These are phyloP conservation scores for Allium cepa DNA, from an alignment of 106 monocot genomes.

Conservation along the genomic window DNA sequence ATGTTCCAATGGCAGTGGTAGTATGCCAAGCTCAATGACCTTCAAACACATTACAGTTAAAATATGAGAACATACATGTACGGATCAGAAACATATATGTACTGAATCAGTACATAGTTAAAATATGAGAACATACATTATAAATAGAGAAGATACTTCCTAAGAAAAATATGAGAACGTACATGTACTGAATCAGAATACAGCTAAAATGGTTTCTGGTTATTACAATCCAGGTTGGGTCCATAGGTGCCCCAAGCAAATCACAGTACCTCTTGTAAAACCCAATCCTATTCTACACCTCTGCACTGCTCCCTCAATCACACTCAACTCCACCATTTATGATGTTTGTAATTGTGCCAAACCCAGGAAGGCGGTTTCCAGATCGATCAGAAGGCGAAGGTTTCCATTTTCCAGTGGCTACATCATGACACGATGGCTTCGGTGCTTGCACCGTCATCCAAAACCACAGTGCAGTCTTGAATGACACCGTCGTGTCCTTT, in stretches of 20 bases:
- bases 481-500: conserved; percentile 18
- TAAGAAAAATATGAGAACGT: no score
- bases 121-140: no score
- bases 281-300: conserved; percentile 22
- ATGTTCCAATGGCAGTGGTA: no score
- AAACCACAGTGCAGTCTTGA: conserved; percentile 50
- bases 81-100: no score
- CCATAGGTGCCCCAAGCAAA: conserved; percentile 28
- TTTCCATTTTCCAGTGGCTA: conserved; percentile 34
- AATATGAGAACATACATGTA: no score
- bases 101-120: no score
- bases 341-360: conserved; percentile 33
- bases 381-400: conserved; percentile 18
- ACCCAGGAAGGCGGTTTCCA: conserved; percentile 32
- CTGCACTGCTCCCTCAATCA: conserved; percentile 9
- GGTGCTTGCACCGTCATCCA: conserved; percentile 58
- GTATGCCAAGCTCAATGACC: no score
- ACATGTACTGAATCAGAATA: no score
- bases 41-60: no score
- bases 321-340: conserved; percentile 54
- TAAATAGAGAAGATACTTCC: no score
- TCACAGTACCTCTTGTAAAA: conserved; percentile 49
- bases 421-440: conserved; percentile 43
- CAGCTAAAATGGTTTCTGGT: conserved; percentile 19
- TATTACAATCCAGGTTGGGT: conserved; percentile 32